A percentile compares a stretch with the other conserved stretches of the same genome.
phyloP scores from a whole-genome alignment of 805 yeast genomes.

The Cyberlindnera mycetangii region DNA sequence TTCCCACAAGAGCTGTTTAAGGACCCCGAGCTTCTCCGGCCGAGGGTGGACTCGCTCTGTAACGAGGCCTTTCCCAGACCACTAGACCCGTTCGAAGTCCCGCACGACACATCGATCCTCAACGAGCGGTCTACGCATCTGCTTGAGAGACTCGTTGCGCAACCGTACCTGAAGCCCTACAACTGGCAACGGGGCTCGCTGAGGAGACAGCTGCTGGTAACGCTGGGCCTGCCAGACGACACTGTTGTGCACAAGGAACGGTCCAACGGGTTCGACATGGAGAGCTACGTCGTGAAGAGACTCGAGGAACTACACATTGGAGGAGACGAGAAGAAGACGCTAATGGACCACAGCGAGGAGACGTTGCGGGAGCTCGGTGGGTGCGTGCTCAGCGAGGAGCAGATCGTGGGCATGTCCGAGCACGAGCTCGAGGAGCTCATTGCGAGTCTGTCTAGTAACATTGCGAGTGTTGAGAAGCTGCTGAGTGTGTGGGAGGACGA shows the following conservation, averaged over 20 bases:
- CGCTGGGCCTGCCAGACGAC: conserved; percentile 72
- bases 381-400: conserved; percentile 17
- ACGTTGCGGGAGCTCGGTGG: conserved; percentile 20
- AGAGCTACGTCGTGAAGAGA: conserved; percentile 18
- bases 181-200: conserved; percentile 70
- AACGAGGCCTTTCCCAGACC: conserved; percentile 14
- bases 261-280: conserved; percentile 24
- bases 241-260: conserved; percentile 45
- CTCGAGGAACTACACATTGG: conserved; percentile 33
- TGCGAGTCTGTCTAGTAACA: conserved; percentile 30
- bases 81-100: conserved; percentile 7
- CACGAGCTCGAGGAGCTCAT: conserved; percentile 39
- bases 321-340: conserved; percentile 30
- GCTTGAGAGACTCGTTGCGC: conserved; percentile 44
- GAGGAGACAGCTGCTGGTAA: conserved; percentile 58
- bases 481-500: conserved; percentile 52
- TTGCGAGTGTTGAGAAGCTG: conserved; percentile 36
- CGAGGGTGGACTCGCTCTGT: conserved; percentile 10
- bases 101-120: conserved; percentile 18
- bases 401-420: conserved; percentile 27
- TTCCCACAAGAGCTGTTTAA: conserved; percentile 21
- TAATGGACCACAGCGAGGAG: conserved; percentile 23
- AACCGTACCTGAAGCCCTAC: conserved; percentile 51
- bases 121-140: conserved; percentile 38
- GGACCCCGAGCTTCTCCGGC: conserved; percentile 6